Conservation (phyloP, 2,329 filamentous ascomycete species). For the Spiromastix sp. region DNA sequence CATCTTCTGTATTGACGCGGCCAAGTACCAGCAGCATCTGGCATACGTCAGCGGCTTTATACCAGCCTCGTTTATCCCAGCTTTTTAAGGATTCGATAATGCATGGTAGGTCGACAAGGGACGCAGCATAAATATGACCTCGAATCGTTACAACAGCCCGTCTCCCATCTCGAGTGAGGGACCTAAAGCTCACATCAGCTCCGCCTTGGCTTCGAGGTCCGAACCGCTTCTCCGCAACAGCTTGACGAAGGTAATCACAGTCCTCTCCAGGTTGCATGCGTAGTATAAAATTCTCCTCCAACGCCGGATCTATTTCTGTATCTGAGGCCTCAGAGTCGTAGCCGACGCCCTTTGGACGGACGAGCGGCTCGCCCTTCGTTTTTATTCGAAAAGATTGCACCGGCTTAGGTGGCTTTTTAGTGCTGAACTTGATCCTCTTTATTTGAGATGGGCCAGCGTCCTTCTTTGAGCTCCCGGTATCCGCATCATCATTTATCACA, state of each 20-base stretch:
- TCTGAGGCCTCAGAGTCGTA: slow-evolving; percentile 97
- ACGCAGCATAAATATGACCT: slow-evolving; percentile 62
- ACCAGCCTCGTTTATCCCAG: slow-evolving; percentile 79
- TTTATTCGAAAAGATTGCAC: slow-evolving; percentile 48
- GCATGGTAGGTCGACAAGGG: slow-evolving; percentile 73
- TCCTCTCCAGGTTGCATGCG: slow-evolving; percentile 81
- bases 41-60: slow-evolving; percentile 79
- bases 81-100: slow-evolving; percentile 88
- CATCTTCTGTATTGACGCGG: slow-evolving; percentile 53
- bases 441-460: slow-evolving; percentile 1
- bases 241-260: slow-evolving; percentile 68
- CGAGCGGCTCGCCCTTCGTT: slow-evolving; percentile 56
- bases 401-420: slow-evolving; percentile 22
- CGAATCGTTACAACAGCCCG: slow-evolving; percentile 63
- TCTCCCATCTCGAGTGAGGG: slow-evolving; percentile 58
- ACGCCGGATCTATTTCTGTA: slow-evolving; percentile 72
- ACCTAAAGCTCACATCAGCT: slow-evolving; percentile 69
- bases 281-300: slow-evolving; percentile 82
- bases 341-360: slow-evolving; percentile 68
- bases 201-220: slow-evolving; percentile 57
- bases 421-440: slow-evolving; percentile 30
- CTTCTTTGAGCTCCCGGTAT: slow-evolving; percentile 2
- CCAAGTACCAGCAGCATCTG: slow-evolving; percentile 80
- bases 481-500: slow-evolving; percentile 3
- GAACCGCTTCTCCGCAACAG: slow-evolving; percentile 67